Percentiles rank a stretch among this genome's conserved stretches.
Evolutionary conservation across 2,329 filamentous ascomycete genomes (phyloP).

Genomic region (Fusarium oxysporum): DNA sequence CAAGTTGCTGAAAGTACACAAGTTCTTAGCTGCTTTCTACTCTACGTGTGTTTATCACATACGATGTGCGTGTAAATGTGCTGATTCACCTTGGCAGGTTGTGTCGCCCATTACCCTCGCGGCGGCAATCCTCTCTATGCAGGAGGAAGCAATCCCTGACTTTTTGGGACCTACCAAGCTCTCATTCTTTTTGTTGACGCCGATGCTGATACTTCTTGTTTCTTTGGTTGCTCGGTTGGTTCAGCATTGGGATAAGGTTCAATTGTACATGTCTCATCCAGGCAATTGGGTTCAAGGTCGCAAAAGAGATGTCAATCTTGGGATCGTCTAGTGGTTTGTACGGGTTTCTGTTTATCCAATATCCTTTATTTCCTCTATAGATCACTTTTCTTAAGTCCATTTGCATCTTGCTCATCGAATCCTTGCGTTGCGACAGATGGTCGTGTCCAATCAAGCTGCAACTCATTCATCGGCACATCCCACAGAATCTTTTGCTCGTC

Average conservation of each 20-base stretch:
- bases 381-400: not conserved
- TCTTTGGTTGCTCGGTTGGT: not conserved
- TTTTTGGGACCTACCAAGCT: not conserved
- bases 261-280: not conserved
- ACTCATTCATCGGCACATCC: slow-evolving; percentile 20
- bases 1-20: not conserved
- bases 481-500: slow-evolving; percentile 26
- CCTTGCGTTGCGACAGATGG: not conserved
- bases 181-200: slow-evolving; percentile 1
- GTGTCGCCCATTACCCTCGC: not conserved
- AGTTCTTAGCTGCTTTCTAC: not conserved
- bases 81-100: not conserved
- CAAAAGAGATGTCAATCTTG: not conserved
- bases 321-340: not conserved
- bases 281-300: not conserved
- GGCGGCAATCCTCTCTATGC: slow-evolving; percentile 22
- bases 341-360: rapidly evolving
- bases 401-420: not conserved
- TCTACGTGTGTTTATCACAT: not conserved
- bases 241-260: not conserved
- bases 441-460: slow-evolving; percentile 27
- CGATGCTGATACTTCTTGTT: not conserved
- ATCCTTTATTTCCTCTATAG: not conserved
- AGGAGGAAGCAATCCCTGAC: slow-evolving; percentile 15
- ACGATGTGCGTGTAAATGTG: too few species aligned